phyloP scores from a whole-genome alignment of 148 eudicot genomes.

The Amaranthus palmeri region DNA sequence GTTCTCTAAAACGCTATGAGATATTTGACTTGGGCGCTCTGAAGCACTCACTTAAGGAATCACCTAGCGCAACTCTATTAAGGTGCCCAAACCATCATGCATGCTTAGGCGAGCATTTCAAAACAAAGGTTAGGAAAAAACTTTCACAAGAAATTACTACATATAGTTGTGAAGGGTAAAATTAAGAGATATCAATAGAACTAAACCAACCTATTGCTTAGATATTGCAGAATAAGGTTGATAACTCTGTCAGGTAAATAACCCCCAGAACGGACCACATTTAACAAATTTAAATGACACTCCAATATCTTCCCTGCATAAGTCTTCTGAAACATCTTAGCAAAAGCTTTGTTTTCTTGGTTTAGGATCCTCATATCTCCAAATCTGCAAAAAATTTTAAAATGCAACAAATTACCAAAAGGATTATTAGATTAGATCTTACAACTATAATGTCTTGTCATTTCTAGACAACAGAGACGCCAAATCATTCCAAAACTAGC shows the following conservation, averaged over 20 bases:
- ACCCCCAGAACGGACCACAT: slow-evolving; percentile 84
- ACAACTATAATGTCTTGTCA: background rate
- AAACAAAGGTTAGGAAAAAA: too few species aligned
- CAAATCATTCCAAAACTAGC: background rate
- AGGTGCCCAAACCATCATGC: too few species aligned
- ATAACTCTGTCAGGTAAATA: slow-evolving; percentile 96
- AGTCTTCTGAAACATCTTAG: slow-evolving; percentile 86
- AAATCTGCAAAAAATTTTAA: slow-evolving; percentile 44
- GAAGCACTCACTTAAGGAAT: too few species aligned
- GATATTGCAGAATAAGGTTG: slow-evolving; percentile 89
- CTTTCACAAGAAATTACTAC: too few species aligned
- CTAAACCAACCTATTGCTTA: slow-evolving; percentile 69
- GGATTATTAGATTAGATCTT: background rate
- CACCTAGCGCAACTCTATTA: too few species aligned
- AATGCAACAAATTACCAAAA: background rate
- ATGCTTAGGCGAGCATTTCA: too few species aligned
- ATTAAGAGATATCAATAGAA: background rate
- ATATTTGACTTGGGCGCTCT: too few species aligned
- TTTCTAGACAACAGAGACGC: background rate
- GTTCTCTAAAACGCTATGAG: too few species aligned
- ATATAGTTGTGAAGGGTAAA: background rate
- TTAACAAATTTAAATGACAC: slow-evolving; percentile 86
- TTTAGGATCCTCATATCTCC: slow-evolving; percentile 91
- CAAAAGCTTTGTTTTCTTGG: slow-evolving; percentile 91
- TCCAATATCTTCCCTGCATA: slow-evolving; percentile 96